Conservation (phyloP, 441 rosid genomes). For the Bocquillonia castaneifolia region DNA sequence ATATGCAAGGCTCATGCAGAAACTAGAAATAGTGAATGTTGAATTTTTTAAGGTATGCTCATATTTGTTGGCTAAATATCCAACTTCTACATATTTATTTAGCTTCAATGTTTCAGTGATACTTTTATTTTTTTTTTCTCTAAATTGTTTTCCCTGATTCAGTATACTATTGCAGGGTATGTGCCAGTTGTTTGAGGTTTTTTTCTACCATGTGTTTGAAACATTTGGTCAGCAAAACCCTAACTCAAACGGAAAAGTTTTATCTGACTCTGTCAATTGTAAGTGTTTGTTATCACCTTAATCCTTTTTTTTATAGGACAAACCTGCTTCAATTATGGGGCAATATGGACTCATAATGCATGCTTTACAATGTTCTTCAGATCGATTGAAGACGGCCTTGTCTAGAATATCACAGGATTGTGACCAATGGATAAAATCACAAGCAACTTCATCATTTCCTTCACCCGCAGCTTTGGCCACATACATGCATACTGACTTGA, state of each 20-base stretch:
- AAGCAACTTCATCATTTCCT: slow-evolving; percentile 38
- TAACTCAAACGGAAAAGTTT: slow-evolving; percentile 55
- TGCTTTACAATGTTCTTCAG: slow-evolving; percentile 38
- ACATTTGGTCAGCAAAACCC: slow-evolving; percentile 63
- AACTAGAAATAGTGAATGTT: slow-evolving; percentile 84
- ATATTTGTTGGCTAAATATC: slow-evolving; percentile 11
- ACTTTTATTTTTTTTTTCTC: slow-evolving; percentile 25
- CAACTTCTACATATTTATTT: slow-evolving; percentile 13
- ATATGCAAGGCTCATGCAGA: slow-evolving; percentile 97
- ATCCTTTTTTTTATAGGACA: slow-evolving; percentile 7
- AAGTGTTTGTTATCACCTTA: slow-evolving; percentile 31
- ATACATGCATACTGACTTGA: slow-evolving; percentile 53
- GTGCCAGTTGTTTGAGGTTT: slow-evolving; percentile 87
- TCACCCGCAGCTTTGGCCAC: slow-evolving; percentile 43
- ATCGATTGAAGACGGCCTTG: slow-evolving; percentile 74
- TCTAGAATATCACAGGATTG: slow-evolving; percentile 83
- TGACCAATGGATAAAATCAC: slow-evolving; percentile 88
- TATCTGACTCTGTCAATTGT: slow-evolving; percentile 55
- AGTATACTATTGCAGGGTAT: slow-evolving; percentile 80
- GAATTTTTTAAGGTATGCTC: slow-evolving; percentile 80
- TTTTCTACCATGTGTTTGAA: slow-evolving; percentile 72
- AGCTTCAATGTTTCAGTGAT: slow-evolving; percentile 18
- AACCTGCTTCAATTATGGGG: not conserved
- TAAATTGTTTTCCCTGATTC: slow-evolving; percentile 54
- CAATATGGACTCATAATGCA: slow-evolving; percentile 1